Percentiles rank a stretch among this genome's conserved stretches.
These are phyloP conservation scores for Orychophragmus violaceus DNA, from an alignment of 345 rosid genomes.

Conservation along the genomic window DNA sequence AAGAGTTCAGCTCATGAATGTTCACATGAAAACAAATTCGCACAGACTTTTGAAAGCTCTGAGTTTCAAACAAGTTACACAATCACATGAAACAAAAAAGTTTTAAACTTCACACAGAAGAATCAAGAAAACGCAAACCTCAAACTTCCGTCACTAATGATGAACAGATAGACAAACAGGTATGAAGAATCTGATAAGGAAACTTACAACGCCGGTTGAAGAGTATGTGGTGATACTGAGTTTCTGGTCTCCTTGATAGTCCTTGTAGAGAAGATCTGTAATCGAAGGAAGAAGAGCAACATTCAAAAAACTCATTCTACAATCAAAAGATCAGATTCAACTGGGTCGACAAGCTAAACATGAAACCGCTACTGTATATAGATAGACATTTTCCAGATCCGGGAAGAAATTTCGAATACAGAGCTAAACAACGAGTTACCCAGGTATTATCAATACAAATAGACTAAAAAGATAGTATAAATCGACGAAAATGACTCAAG, in stretches of 20 bases:
- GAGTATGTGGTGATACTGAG: constrained; percentile 78
- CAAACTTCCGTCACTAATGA: no score
- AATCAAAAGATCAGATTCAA: background rate
- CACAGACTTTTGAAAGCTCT: background rate
- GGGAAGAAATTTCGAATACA: background rate
- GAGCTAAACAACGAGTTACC: background rate
- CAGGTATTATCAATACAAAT: background rate
- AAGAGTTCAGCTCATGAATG: background rate
- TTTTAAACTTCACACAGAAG: background rate
- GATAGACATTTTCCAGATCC: constrained; percentile 12
- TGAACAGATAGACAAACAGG: background rate
- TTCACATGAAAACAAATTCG: background rate
- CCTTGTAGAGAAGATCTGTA: constrained; percentile 78
- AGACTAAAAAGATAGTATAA: background rate
- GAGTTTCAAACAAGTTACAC: background rate
- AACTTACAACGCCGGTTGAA: constrained; percentile 77
- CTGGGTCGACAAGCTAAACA: background rate
- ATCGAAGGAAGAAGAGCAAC: background rate
- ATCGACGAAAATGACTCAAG: background rate
- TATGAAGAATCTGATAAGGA: background rate
- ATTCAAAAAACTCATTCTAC: background rate
- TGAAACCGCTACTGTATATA: background rate
- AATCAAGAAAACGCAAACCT: no score
- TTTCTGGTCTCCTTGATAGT: constrained; percentile 88
- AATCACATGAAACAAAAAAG: background rate